A percentile compares a stretch with the other conserved stretches of the same genome.
Conservation (phyloP, 805 yeast genomes). For the Jamesozyma hellenica region DNA sequence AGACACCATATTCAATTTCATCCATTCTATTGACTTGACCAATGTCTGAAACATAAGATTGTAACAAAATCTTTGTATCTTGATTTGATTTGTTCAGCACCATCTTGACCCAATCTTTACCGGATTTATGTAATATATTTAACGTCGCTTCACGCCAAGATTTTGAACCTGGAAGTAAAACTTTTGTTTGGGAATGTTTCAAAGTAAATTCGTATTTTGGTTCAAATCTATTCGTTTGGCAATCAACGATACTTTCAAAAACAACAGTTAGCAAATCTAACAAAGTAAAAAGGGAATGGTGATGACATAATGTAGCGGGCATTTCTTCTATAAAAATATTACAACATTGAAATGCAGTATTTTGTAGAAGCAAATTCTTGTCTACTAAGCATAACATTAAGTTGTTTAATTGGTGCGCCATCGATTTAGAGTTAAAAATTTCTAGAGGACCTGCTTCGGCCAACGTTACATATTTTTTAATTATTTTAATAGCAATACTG, state of each 20-base stretch:
- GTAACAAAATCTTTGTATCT: constrained; percentile 72
- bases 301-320: constrained; percentile 75
- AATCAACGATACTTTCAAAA: constrained; percentile 73
- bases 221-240: constrained; percentile 73
- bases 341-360: constrained; percentile 69
- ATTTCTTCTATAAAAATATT: constrained; percentile 52
- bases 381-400: constrained; percentile 68
- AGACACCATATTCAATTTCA: constrained; percentile 64
- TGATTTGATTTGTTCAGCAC: constrained; percentile 50
- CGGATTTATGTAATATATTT: constrained; percentile 44
- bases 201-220: constrained; percentile 62
- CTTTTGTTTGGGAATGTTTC: constrained; percentile 31
- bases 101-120: constrained; percentile 57
- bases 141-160: constrained; percentile 71
- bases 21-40: constrained; percentile 30
- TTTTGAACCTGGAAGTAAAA: constrained; percentile 50
- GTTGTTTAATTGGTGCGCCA: constrained; percentile 60
- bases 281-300: constrained; percentile 60
- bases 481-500: constrained; percentile 49
- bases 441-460: constrained; percentile 45
- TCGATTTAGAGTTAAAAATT: constrained; percentile 45
- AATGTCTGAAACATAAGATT: constrained; percentile 55
- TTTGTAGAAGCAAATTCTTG: constrained; percentile 63
- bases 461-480: constrained; percentile 44
- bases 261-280: constrained; percentile 71